phyloP scores from a whole-genome alignment of 1,284 basidiomycete species.

The Tilletia horrida region DNA sequence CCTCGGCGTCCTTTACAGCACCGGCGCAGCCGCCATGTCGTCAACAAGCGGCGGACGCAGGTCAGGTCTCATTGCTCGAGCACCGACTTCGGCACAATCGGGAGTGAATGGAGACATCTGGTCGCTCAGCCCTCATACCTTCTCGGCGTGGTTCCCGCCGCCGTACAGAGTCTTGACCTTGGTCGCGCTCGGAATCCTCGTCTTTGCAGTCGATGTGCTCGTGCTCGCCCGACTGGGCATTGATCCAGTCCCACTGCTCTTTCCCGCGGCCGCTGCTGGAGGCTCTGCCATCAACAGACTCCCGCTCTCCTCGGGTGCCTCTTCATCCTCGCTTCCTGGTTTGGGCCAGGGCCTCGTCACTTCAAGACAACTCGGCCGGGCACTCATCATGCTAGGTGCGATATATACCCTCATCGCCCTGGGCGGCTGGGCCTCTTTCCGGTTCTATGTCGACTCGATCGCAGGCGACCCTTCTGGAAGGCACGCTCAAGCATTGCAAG shows the following conservation, averaged over 20 bases:
- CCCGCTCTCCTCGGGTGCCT: not conserved
- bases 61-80: too few species aligned
- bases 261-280: not conserved
- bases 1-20: not conserved
- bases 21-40: not conserved
- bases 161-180: constrained; percentile 51
- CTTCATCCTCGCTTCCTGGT: not conserved
- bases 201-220: constrained; percentile 39
- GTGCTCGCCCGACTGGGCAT: constrained; percentile 39
- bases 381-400: constrained; percentile 30
- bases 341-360: not conserved
- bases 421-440: constrained; percentile 44
- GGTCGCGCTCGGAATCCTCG: constrained; percentile 39
- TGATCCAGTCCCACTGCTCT: constrained; percentile 23
- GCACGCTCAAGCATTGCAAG: constrained; percentile 47
- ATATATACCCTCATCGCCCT: constrained; percentile 35
- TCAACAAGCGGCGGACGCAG: too few species aligned
- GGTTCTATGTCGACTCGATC: constrained; percentile 36
- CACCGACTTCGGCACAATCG: too few species aligned
- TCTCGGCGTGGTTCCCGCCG: constrained; percentile 47
- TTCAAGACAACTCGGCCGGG: constrained; percentile 3
- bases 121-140: constrained; percentile 17
- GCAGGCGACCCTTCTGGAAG: constrained; percentile 36
- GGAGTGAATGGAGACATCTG: not conserved
- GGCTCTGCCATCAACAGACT: not conserved